Percentiles rank a stretch among this genome's conserved stretches.
phyloP scores from a whole-genome alignment of 345 rosid species.

The Citrus australasica region DNA sequence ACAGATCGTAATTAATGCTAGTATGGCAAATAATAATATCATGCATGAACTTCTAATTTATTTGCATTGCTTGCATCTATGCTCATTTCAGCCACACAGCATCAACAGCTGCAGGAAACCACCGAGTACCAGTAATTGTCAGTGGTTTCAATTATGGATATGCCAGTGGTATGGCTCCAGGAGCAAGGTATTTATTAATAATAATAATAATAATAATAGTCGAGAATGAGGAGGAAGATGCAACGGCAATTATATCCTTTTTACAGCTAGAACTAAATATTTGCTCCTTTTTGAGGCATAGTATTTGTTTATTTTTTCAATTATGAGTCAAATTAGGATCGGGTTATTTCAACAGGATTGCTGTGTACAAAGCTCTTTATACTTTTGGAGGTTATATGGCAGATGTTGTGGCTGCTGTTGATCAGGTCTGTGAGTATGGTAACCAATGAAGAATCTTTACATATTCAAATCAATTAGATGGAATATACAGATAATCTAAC shows the following conservation, averaged over 20 bases:
- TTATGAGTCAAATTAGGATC: not conserved
- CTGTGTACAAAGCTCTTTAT: conserved; percentile 48
- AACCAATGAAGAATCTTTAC: not conserved
- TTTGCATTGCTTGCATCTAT: not conserved
- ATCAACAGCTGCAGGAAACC: conserved; percentile 46
- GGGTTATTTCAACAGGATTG: conserved; percentile 25
- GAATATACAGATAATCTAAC: not conserved
- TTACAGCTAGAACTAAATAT: too few relatives aligned
- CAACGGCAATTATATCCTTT: not conserved
- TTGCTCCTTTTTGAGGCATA: not conserved
- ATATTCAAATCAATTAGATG: not conserved
- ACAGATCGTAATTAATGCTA: not conserved
- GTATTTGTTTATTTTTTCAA: not conserved
- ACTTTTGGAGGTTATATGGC: conserved; percentile 49
- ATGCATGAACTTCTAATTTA: not conserved
- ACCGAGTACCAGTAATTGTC: conserved; percentile 31
- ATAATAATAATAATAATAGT: too few relatives aligned
- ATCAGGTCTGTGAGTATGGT: conserved; percentile 32
- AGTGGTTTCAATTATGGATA: conserved; percentile 42
- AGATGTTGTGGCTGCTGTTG: conserved; percentile 53
- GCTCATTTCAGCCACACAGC: conserved; percentile 40
- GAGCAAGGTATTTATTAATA: conserved; percentile 38
- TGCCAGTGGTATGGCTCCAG: conserved; percentile 57
- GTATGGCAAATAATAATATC: not conserved
- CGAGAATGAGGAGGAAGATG: not conserved